phyloP scores from a whole-genome alignment of 228 moss, liverwort and hornwort species.

The Sphagnum fallax region DNA sequence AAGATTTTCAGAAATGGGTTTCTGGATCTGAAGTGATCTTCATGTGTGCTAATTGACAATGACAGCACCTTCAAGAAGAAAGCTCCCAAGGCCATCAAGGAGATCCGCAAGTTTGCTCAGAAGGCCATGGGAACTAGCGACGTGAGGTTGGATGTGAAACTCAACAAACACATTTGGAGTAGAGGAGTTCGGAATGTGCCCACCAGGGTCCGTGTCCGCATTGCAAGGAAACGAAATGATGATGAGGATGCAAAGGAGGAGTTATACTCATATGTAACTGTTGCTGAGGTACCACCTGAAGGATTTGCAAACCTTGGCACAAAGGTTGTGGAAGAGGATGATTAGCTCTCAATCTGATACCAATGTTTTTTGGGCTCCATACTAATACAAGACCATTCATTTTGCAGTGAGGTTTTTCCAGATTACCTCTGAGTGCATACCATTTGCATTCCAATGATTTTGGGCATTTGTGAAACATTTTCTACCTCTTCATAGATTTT shows the following conservation, averaged over 20 bases:
- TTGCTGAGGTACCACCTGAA: conserved; percentile 25
- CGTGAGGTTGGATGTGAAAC: conserved; percentile 14
- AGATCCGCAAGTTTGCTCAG: conserved; percentile 16
- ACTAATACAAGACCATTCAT: not conserved
- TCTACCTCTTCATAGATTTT: too few species aligned
- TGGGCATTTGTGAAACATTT: too few species aligned
- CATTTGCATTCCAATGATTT: too few species aligned
- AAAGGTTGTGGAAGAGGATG: conserved; percentile 16
- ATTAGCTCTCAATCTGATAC: not conserved
- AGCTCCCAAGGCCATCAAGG: conserved; percentile 15
- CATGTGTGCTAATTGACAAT: too few species aligned
- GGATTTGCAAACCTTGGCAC: conserved; percentile 14
- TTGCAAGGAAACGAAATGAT: conserved; percentile 49
- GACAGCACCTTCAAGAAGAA: conserved; percentile 15
- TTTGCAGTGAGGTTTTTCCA: not conserved
- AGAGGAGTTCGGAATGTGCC: conserved; percentile 14
- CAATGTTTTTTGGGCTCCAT: not conserved
- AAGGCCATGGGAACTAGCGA: conserved; percentile 18
- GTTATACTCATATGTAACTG: conserved; percentile 38
- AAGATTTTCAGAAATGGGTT: too few species aligned
- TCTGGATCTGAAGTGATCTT: too few species aligned
- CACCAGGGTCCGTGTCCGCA: conserved; percentile 32
- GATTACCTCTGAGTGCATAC: too few species aligned
- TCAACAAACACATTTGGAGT: conserved; percentile 20
- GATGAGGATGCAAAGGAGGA: conserved; percentile 50